These are phyloP conservation scores for Metarhizium robertsii DNA, from an alignment of 2,329 filamentous ascomycete genomes.

Conservation along the genomic window DNA sequence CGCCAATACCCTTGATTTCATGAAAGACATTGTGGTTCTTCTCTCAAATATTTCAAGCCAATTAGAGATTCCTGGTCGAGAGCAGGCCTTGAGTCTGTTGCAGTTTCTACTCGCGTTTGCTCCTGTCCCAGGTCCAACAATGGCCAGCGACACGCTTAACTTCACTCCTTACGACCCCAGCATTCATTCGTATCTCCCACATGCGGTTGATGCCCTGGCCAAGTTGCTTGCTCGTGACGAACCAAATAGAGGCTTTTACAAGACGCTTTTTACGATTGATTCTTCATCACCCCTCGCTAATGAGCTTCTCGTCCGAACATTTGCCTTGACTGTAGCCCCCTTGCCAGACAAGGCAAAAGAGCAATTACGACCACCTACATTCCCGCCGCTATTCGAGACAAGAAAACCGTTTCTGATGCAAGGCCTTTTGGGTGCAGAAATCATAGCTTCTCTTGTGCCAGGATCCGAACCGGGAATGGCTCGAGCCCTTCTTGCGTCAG, in stretches of 20 bases:
- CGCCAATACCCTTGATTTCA: slow-evolving; percentile 84
- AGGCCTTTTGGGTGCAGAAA: slow-evolving; percentile 81
- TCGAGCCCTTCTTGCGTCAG: slow-evolving; percentile 70
- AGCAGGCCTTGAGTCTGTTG: slow-evolving; percentile 78
- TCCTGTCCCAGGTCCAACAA: slow-evolving; percentile 61
- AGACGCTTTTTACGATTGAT: slow-evolving; percentile 70
- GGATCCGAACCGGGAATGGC: slow-evolving; percentile 64
- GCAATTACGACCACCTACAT: slow-evolving; percentile 46
- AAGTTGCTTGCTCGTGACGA: slow-evolving; percentile 90
- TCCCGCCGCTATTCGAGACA: slow-evolving; percentile 63
- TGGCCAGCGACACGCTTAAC: slow-evolving; percentile 49
- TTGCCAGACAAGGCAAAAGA: slow-evolving; percentile 57
- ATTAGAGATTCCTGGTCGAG: slow-evolving; percentile 72
- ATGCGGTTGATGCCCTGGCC: slow-evolving; percentile 81
- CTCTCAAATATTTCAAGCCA: slow-evolving; percentile 80
- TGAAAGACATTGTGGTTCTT: slow-evolving; percentile 88
- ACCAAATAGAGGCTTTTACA: slow-evolving; percentile 80
- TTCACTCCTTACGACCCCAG: slow-evolving; percentile 76
- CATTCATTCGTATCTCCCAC: slow-evolving; percentile 78
- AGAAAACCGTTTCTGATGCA: slow-evolving; percentile 89
- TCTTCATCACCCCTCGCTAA: slow-evolving; percentile 53
- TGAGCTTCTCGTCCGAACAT: slow-evolving; percentile 78
- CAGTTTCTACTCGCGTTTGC: slow-evolving; percentile 89
- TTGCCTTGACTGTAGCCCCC: slow-evolving; percentile 76
- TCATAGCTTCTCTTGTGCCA: slow-evolving; percentile 67